Conservation (phyloP, 495 filamentous ascomycete species). For the Penicillium desertorum region DNA sequence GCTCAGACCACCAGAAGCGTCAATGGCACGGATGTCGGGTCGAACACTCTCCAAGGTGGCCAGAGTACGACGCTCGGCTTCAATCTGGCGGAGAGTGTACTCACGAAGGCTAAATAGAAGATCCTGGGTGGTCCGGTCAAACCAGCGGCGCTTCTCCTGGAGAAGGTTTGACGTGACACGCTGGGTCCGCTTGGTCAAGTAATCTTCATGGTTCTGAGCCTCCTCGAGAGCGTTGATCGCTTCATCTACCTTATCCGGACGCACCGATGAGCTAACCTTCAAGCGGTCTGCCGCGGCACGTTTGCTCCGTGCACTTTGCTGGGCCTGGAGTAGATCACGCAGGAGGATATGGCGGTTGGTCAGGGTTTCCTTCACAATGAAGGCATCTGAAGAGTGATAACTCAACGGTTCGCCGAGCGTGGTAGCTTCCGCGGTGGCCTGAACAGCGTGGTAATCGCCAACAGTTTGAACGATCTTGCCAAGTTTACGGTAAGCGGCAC, state of each 20-base stretch:
- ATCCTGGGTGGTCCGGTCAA: conserved; percentile 78
- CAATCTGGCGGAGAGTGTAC: conserved; percentile 91
- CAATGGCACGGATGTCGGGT: conserved; percentile 90
- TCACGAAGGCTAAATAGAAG: conserved; percentile 79
- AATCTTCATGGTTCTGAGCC: conserved; percentile 72
- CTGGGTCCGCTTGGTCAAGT: conserved; percentile 77
- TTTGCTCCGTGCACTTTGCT: conserved; percentile 75
- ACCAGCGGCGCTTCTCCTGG: conserved; percentile 88
- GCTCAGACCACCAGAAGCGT: conserved; percentile 82
- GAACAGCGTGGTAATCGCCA: conserved; percentile 95
- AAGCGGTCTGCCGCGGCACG: conserved; percentile 83
- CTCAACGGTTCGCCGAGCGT: conserved; percentile 90
- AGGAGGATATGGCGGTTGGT: conserved; percentile 99
- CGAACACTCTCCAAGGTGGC: conserved; percentile 89
- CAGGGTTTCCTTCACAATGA: conserved; percentile 98
- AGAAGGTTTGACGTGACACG: conserved; percentile 87
- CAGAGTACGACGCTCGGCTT: conserved; percentile 88
- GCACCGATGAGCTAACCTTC: conserved; percentile 77
- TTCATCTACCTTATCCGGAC: conserved; percentile 93
- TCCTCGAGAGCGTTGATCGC: conserved; percentile 87
- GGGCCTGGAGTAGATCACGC: conserved; percentile 85
- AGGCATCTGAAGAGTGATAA: conserved; percentile 93
- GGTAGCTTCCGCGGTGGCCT: conserved; percentile 94
- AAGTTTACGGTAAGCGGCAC: conserved; percentile 89
- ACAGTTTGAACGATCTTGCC: conserved; percentile 89